Evolutionary conservation across 805 yeast species (phyloP).

Genomic region (Ogataea nakhonphanomensis): DNA sequence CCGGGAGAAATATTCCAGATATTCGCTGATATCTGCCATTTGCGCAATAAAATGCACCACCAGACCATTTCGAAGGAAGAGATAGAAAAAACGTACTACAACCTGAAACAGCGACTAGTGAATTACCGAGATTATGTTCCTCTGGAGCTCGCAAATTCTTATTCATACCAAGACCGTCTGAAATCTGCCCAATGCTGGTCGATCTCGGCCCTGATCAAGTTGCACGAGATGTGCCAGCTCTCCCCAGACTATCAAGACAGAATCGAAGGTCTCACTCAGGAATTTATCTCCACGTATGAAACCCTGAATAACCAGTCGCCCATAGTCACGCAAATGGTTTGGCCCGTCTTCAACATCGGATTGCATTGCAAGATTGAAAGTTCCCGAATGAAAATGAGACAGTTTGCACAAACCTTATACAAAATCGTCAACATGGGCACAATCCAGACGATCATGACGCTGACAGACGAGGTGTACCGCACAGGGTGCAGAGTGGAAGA

Average conservation of each 20-base stretch:
- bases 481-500: conserved; percentile 41
- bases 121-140: conserved; percentile 48
- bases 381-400: conserved; percentile 32
- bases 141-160: conserved; percentile 22
- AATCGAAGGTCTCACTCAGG: conserved; percentile 36
- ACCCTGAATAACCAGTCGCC: conserved; percentile 46
- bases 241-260: conserved; percentile 20
- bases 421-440: conserved; percentile 55
- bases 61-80: conserved; percentile 3
- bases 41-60: conserved; percentile 24
- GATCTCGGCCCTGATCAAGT: conserved; percentile 34
- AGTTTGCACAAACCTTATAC: conserved; percentile 41
- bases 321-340: conserved; percentile 56
- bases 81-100: conserved; percentile 19
- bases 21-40: conserved; percentile 41
- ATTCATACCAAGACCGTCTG: conserved; percentile 38
- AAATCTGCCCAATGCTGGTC: conserved; percentile 60
- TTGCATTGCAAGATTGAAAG: conserved; percentile 37
- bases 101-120: conserved; percentile 35
- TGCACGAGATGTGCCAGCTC: conserved; percentile 23
- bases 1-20: conserved; percentile 55
- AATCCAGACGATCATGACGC: conserved; percentile 38
- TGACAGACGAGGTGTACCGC: conserved; percentile 47
- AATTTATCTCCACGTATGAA: conserved; percentile 46
- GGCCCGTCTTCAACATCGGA: conserved; percentile 55